Percentiles rank a stretch among this genome's conserved stretches.
Evolutionary conservation across 257 asterid species (phyloP).

Genomic region (Craterostigma plantagineum): DNA sequence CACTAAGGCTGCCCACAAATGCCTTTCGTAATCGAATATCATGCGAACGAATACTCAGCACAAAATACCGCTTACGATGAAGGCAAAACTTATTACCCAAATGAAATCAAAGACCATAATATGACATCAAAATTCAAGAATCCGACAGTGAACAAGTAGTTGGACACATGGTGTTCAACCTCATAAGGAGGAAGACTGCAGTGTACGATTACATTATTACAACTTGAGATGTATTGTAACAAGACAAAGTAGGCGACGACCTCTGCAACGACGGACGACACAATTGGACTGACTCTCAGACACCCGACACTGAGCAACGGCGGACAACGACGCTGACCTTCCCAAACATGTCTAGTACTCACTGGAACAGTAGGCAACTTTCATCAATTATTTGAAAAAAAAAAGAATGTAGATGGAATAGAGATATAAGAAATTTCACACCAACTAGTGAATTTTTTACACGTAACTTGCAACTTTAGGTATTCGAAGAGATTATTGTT

Average conservation of each 20-base stretch:
- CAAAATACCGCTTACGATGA: background rate
- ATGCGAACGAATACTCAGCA: no score
- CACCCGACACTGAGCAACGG: constrained; percentile 62
- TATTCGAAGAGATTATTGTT: constrained; percentile 9
- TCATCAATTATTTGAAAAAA: constrained; percentile 19
- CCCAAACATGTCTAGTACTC: constrained; percentile 71
- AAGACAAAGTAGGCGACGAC: constrained; percentile 35
- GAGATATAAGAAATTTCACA: constrained; percentile 3
- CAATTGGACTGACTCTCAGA: constrained; percentile 66
- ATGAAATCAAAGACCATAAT: constrained; percentile 18
- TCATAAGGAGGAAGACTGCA: constrained; percentile 19
- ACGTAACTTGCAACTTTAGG: constrained; percentile 7
- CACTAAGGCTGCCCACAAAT: no score
- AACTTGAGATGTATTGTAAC: constrained; percentile 24
- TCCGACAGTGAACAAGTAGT: constrained; percentile 4
- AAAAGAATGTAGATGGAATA: background rate
- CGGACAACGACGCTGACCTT: constrained; percentile 70
- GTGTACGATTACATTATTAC: constrained; percentile 31
- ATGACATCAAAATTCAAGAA: constrained; percentile 7
- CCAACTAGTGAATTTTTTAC: constrained; percentile 5
- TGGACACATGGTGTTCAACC: constrained; percentile 26
- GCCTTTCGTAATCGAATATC: no score
- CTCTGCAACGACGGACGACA: constrained; percentile 47
- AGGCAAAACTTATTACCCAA: no score
- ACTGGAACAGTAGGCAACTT: constrained; percentile 66